phyloP scores from a whole-genome alignment of 169 alveolate species.

The Perkinsus marinus region DNA sequence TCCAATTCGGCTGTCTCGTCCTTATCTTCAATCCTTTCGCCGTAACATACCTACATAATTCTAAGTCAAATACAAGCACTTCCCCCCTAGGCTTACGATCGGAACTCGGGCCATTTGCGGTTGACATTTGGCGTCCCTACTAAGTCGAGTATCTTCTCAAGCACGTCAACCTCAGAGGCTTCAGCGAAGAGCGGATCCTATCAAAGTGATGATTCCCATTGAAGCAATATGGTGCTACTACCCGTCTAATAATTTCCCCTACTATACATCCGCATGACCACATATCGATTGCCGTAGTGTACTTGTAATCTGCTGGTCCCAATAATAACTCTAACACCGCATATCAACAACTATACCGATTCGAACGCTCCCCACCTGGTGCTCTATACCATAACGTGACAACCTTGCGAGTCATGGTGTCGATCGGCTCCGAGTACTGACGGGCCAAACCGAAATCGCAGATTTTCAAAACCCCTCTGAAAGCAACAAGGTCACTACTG shows the following conservation, averaged over 20 bases:
- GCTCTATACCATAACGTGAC: constrained; percentile 95
- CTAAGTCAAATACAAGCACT: neutral
- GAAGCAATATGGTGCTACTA: neutral
- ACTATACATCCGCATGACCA: constrained; percentile 58
- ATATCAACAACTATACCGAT: neutral
- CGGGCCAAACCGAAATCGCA: constrained; percentile 83
- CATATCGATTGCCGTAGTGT: constrained; percentile 83
- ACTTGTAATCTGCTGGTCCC: constrained; percentile 65
- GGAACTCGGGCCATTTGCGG: neutral
- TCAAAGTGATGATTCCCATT: constrained; percentile 32
- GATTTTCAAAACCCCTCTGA: constrained; percentile 22
- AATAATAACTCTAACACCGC: constrained; percentile 61
- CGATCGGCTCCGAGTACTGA: constrained; percentile 62
- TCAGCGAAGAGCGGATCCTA: constrained; percentile 66
- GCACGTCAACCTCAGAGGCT: constrained; percentile 61
- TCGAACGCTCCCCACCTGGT: constrained; percentile 42
- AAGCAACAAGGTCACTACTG: neutral
- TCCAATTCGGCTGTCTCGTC: neutral
- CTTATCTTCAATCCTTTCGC: neutral
- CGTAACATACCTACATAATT: neutral
- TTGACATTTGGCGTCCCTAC: constrained; percentile 67
- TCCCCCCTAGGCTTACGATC: neutral
- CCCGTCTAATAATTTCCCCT: neutral
- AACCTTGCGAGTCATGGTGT: constrained; percentile 32
- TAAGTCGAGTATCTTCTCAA: constrained; percentile 62